A percentile compares a stretch with the other conserved stretches of the same genome.
Conservation (phyloP, 805 yeast genomes). For the Brettanomyces nanus region DNA sequence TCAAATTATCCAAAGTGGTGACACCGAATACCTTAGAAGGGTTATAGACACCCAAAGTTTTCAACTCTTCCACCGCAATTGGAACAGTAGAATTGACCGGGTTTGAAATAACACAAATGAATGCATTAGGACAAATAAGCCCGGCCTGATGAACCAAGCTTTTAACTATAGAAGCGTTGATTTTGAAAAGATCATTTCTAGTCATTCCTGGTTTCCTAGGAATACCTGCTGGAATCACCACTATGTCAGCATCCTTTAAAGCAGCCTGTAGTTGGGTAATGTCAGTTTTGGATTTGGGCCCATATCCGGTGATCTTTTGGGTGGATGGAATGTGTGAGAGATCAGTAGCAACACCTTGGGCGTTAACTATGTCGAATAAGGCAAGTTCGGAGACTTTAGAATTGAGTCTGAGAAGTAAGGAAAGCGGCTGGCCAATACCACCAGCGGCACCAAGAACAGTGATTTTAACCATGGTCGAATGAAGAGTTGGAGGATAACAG, state of each 20-base stretch:
- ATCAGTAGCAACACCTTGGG: slow-evolving; percentile 87
- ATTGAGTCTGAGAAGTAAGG: slow-evolving; percentile 68
- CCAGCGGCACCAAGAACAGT: slow-evolving; percentile 89
- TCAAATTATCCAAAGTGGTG: slow-evolving; percentile 50
- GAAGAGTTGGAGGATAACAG: not conserved
- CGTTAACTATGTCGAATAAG: slow-evolving; percentile 76
- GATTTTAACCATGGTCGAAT: slow-evolving; percentile 37
- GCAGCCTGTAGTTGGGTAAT: slow-evolving; percentile 31
- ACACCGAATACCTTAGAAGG: slow-evolving; percentile 50
- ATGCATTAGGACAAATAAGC: slow-evolving; percentile 40
- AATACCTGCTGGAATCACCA: slow-evolving; percentile 54
- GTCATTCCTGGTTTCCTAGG: slow-evolving; percentile 65
- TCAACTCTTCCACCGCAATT: slow-evolving; percentile 49
- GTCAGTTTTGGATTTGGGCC: slow-evolving; percentile 22
- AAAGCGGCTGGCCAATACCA: slow-evolving; percentile 91
- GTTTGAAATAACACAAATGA: slow-evolving; percentile 47
- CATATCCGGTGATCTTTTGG: slow-evolving; percentile 18
- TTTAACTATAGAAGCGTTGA: slow-evolving; percentile 47
- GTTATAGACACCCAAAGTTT: slow-evolving; percentile 41
- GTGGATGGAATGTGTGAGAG: slow-evolving; percentile 60
- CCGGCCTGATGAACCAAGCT: slow-evolving; percentile 45
- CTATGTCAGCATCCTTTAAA: slow-evolving; percentile 41
- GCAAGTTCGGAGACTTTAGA: slow-evolving; percentile 59
- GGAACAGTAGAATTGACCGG: slow-evolving; percentile 59
- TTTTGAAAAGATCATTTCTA: slow-evolving; percentile 53